phyloP scores from a whole-genome alignment of 139 green algal species.

The Chlamydomonas sphaeroides region DNA sequence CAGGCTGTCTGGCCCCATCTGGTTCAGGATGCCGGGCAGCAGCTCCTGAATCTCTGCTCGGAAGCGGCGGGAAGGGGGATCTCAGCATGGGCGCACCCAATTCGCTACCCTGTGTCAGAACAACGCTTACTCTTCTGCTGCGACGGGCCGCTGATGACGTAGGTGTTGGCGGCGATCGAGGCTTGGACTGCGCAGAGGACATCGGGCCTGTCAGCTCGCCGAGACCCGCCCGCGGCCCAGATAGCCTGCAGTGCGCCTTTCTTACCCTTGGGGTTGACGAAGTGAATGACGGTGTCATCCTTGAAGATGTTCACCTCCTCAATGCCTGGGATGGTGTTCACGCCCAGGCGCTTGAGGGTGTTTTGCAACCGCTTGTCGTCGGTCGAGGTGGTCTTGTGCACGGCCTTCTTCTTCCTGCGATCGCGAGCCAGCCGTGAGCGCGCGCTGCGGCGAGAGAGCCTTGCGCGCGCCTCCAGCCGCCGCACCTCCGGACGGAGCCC shows the following conservation, averaged over 20 bases:
- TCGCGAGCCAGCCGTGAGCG: no score
- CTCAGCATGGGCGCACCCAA: background rate
- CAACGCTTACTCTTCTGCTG: slow-evolving; percentile 64
- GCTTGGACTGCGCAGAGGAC: slow-evolving; percentile 92
- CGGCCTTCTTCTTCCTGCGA: slow-evolving; percentile 97
- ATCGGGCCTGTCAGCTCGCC: background rate
- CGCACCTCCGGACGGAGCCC: slow-evolving; percentile 88
- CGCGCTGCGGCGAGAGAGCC: background rate
- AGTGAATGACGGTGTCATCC: slow-evolving; percentile 92
- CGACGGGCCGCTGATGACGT: slow-evolving; percentile 94
- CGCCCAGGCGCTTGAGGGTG: slow-evolving; percentile 97
- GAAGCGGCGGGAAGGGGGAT: background rate
- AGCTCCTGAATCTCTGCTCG: slow-evolving; percentile 85
- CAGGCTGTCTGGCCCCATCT: slow-evolving; percentile 87
- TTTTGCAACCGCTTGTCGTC: slow-evolving; percentile 98
- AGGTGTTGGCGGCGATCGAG: slow-evolving; percentile 98
- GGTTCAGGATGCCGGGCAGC: slow-evolving; percentile 86
- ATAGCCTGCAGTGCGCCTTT: no score
- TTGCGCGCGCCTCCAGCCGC: background rate
- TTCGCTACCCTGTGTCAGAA: background rate
- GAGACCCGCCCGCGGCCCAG: background rate
- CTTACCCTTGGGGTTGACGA: slow-evolving; percentile 95
- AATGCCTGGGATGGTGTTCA: slow-evolving; percentile 99
- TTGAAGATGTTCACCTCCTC: slow-evolving; percentile 99
- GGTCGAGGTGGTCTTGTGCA: slow-evolving; percentile 95